Evolutionary conservation across 805 yeast species (phyloP), one percentile per base, ranked within the genome.

Genomic region (Yamadazyma sp.): DNA sequence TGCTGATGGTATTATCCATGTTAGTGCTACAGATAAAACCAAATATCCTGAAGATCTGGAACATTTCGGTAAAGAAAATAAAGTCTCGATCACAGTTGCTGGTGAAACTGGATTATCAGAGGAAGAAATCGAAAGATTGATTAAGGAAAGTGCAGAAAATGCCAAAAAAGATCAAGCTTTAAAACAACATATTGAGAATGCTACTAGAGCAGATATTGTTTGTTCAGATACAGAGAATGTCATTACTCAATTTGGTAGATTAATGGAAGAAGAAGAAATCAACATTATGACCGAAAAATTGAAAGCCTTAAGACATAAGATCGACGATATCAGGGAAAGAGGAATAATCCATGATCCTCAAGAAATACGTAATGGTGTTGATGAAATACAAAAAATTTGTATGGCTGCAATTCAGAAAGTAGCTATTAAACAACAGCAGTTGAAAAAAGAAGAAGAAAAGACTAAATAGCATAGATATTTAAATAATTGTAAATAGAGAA

Each of bases 181-280:
- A 51, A 77, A 75, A 49, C 77, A 74, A 48, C 70, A 79, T 38
- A 71, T 80, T 42, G 88, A 84, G 53, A 80, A 77, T 52, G 86
- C 91, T 25, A 82, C 83, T 55, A 74, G 80, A 54, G 85, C 87
- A 17, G 94, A 83, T 46, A 78, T 82, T 50, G 71, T 82, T 33
- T 77, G 87, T 48, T 81, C 83, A 52, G 98, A 93, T 60, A 87
- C 95, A 33, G 96, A 88, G 61, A 74, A 75, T 62, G 91, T 96
- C 7, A 67, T 93, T 43, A 69, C 69, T 47, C 95, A 86, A 64
- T 87, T 83, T 53, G 71, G 73, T 7, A 58, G 61, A 6, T 41
- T 60, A 7, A 70, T 78, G 71, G 63, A 58, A 4, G 43, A 55
- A 5, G 76, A 65, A 42, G 87, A 81, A 49, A 74, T 69, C 54